Evolutionary conservation across 2,329 filamentous ascomycete genomes (phyloP), one percentile per base, ranked within the genome.

Genomic region (Fusarium camptoceras): DNA sequence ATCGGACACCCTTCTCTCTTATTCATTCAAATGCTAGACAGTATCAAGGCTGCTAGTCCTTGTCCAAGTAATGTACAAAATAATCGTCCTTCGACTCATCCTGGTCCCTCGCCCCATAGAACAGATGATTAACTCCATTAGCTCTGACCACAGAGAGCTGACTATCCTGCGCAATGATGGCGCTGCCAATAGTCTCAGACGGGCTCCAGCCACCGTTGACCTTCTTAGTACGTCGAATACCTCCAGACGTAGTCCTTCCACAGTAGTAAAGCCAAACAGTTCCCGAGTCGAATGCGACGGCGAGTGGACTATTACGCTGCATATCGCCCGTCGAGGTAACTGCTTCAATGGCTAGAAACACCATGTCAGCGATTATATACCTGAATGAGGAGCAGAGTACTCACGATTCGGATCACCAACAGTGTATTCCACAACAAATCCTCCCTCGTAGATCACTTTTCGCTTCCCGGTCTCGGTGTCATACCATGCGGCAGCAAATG

Each of bases 221-320:
- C 15, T 0, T 58, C 1, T 42, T 15, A 1, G 55, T 58, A 4
- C 55, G 55, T 3, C 55, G 2, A 7, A 58, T 58, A 2, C 55
- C 55, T 1, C 55, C 46, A 3, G 37, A 34, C 25, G 27, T 22
- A 1, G 27, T 46, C 31, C 14, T 43, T 0, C 55, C 55, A 2
- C 46, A 54, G n/a, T 54, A 59, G 28, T 59, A 59, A 7, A 59
- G 56, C 25, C 28, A 59, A 0, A 59, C 24, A 0, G 22, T 54
- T 0, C 41, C 56, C 7, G n/a, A 14, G 0, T 59, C 24, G 2
- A 59, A 54, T 4, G 8, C 56, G 0, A 54, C 56, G 30, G 11
- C 41, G 0, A 59, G 37, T 0, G 55, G 55, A 0, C 47, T 58
- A 6, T 58, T 58, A 0, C 55, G 55, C 1, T 58, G 37, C 46